These are phyloP conservation scores for Alloteropsis semialata DNA, from an alignment of 176 grass and related monocot species.

Conservation along the genomic window DNA sequence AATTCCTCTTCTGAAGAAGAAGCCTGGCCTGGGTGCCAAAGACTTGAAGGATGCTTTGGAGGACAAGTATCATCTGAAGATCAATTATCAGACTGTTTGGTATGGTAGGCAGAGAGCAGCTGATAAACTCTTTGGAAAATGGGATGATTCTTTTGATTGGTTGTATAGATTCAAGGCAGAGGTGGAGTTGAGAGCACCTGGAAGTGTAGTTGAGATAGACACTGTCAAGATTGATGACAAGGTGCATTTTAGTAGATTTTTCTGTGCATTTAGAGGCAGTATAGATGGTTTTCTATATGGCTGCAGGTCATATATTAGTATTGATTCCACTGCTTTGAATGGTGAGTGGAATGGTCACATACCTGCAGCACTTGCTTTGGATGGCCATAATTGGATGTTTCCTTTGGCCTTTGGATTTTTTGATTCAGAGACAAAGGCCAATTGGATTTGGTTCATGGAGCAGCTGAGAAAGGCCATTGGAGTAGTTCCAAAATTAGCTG, in stretches of 20 bases:
- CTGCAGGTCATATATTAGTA: not conserved
- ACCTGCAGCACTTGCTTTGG: no score
- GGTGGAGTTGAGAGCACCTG: not conserved
- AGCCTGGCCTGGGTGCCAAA: not conserved
- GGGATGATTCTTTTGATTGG: not conserved
- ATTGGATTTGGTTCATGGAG: no score
- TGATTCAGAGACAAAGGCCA: no score
- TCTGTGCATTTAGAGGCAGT: not conserved
- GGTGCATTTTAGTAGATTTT: not conserved
- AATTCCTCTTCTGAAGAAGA: not conserved
- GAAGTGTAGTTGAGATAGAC: not conserved
- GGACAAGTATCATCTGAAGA: not conserved
- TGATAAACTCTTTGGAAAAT: not conserved
- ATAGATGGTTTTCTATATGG: not conserved
- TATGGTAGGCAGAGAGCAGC: not conserved
- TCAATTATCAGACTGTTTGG: not conserved
- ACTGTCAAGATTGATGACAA: fast-evolving
- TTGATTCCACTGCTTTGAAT: no score
- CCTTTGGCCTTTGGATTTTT: no score
- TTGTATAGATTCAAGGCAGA: not conserved
- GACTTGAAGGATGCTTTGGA: fast-evolving
- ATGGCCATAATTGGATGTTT: no score
- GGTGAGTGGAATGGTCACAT: no score
- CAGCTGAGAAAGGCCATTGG: no score
- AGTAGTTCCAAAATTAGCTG: no score